These are phyloP conservation scores for Populus trichocarpa DNA, from an alignment of 441 rosid genomes.

Conservation along the genomic window DNA sequence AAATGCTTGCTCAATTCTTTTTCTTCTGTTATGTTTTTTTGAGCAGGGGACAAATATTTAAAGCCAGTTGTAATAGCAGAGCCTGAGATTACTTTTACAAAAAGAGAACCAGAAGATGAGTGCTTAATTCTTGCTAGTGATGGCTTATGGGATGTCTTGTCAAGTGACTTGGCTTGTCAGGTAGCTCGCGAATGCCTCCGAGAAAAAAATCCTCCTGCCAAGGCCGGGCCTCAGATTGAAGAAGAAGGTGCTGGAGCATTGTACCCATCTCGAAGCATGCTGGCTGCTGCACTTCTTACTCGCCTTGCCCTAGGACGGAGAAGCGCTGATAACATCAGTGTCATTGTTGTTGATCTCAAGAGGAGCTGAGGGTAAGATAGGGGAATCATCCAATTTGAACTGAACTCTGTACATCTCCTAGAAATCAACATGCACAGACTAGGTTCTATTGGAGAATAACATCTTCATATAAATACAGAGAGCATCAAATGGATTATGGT, in stretches of 20 bases:
- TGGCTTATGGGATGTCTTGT: slow-evolving; percentile 64
- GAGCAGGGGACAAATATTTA: slow-evolving; percentile 51
- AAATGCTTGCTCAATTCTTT: background rate
- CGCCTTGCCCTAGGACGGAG: slow-evolving; percentile 66
- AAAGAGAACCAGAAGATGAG: slow-evolving; percentile 46
- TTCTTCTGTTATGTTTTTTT: background rate
- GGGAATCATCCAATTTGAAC: slow-evolving; percentile 3
- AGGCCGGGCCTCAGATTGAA: slow-evolving; percentile 23
- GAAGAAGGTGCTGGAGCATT: slow-evolving; percentile 25
- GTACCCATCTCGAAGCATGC: slow-evolving; percentile 44
- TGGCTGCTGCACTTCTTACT: slow-evolving; percentile 72
- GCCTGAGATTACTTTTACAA: slow-evolving; percentile 42
- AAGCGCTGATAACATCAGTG: slow-evolving; percentile 73
- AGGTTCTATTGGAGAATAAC: slow-evolving; percentile 3
- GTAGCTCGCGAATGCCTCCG: slow-evolving; percentile 43
- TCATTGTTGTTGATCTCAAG: slow-evolving; percentile 63
- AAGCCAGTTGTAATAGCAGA: slow-evolving; percentile 53
- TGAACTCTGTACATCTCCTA: slow-evolving; percentile 12
- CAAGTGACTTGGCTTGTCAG: slow-evolving; percentile 46
- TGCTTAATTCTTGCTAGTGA: slow-evolving; percentile 62
- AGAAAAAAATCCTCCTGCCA: slow-evolving; percentile 20
- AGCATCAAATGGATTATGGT: background rate
- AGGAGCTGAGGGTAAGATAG: slow-evolving; percentile 6
- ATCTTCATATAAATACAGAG: background rate
- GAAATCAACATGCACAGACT: slow-evolving; percentile 9